Base-by-base conservation (phyloP, 2,329 filamentous ascomycete species). In the Neonectria ditissima region DNA sequence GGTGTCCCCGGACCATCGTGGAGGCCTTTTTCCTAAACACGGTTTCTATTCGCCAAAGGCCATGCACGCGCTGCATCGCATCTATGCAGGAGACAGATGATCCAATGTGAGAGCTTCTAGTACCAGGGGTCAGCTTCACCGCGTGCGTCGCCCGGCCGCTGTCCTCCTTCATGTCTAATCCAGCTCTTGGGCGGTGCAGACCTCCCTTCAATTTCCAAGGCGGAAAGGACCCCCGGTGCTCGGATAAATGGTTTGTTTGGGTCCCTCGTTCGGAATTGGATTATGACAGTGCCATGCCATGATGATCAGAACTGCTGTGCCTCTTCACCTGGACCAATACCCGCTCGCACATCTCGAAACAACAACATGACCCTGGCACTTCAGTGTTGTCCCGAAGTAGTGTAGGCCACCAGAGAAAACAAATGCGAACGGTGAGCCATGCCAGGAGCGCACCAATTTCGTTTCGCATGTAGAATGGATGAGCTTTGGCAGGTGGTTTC, bases 21-120 rank as follows among this genome's bases (percentile, higher is more conserved):
- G 41, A 20, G 34, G 28, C 26, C 9, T 37, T 16, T 26, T 14
- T 45, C 32, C 28, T 22, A 24, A 30, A 6, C 51, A 20, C 52
- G 26, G 28, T 24, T 62, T 47, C 41, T 48, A 62, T 63, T 63
- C 55, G 61, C 50, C 47, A 37, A 44, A 45, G 24, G 32, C 28
- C 43, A 51, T 55, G 50, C 60, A 53, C 45, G n/a, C 43, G 14
- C 53, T 51, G 59, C 54, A 63, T 62, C 62, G 62, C 54, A 57
- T 59, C 59, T 53, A 66, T 68, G 56, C 68, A 69, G 60, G 47
- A 69, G 55, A 34, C 44, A 59, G 64, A 67, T 65, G 57, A 56
- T 8, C 61, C 62, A 71, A 57, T 57, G 47, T 47, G 22, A 43
- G 9, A 30, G 48, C 54, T 22, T 62, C 60, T 62, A 47, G 39